Percentiles rank a stretch among this genome's conserved stretches.
phyloP scores from a whole-genome alignment of 2,329 filamentous ascomycete genomes.

The Aspergillus persii region DNA sequence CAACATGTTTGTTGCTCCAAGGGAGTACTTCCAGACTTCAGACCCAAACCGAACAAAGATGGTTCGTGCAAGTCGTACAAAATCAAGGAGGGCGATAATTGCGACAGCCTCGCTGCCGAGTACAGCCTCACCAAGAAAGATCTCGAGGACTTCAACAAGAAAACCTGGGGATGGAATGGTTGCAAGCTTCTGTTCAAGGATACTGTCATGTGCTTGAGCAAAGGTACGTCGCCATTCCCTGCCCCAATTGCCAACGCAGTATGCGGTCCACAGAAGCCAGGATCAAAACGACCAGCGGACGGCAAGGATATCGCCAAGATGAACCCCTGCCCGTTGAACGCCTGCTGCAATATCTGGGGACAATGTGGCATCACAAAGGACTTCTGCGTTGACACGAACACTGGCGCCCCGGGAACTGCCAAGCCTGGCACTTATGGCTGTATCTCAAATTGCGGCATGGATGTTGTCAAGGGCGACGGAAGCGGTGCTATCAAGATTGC shows the following conservation, averaged over 20 bases:
- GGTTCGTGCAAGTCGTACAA: constrained; percentile 40
- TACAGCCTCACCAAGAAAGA: constrained; percentile 36
- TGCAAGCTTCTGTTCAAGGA: constrained; percentile 35
- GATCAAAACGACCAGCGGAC: constrained; percentile 30
- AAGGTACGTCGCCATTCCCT: constrained; percentile 42
- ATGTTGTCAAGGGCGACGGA: constrained; percentile 27
- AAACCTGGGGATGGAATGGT: constrained; percentile 47
- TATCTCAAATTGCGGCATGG: constrained; percentile 43
- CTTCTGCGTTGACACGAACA: constrained; percentile 39
- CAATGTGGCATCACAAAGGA: constrained; percentile 44
- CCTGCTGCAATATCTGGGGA: constrained; percentile 3
- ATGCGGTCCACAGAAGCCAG: constrained; percentile 47
- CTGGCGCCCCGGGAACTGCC: constrained; percentile 39
- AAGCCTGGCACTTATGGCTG: constrained; percentile 35
- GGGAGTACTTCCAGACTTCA: constrained; percentile 19
- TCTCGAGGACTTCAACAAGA: constrained; percentile 40
- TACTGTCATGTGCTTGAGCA: constrained; percentile 41
- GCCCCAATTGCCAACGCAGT: constrained; percentile 35
- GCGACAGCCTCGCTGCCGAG: constrained; percentile 22
- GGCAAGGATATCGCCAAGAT: constrained; percentile 27
- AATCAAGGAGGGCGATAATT: constrained; percentile 33
- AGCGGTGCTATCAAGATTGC: constrained; percentile 24
- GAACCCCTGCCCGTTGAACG: background rate
- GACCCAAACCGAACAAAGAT: constrained; percentile 36
- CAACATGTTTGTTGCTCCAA: constrained; percentile 26